phyloP scores from a whole-genome alignment of 805 yeast genomes.

The Sugiyamaella valdiviana region DNA sequence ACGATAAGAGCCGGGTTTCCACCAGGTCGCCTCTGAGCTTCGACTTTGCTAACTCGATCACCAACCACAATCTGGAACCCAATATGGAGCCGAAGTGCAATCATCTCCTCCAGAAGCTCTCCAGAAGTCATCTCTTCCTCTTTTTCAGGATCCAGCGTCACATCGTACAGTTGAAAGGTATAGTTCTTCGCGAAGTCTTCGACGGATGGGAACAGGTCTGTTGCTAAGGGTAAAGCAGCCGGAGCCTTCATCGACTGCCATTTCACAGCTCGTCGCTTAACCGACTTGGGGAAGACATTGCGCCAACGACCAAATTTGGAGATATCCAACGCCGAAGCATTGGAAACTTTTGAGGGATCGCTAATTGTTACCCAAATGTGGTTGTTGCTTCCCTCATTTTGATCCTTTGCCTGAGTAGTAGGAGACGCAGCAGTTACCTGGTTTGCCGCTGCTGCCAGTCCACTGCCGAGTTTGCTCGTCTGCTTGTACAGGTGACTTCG shows the following conservation, averaged over 20 bases:
- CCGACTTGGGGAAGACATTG: constrained; percentile 74
- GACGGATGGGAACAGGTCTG: constrained; percentile 67
- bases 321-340: constrained; percentile 47
- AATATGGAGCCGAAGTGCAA: constrained; percentile 67
- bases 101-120: constrained; percentile 77
- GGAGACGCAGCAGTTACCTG: neutral
- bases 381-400: constrained; percentile 10
- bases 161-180: constrained; percentile 77
- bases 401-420: neutral
- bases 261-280: constrained; percentile 62
- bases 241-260: constrained; percentile 95
- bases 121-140: constrained; percentile 47
- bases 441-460: neutral
- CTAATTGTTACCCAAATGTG: constrained; percentile 55
- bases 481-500: neutral
- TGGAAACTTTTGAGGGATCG: constrained; percentile 71
- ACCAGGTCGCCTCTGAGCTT: constrained; percentile 49
- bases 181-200: constrained; percentile 66
- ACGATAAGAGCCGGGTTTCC: constrained; percentile 51
- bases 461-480: neutral
- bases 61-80: constrained; percentile 92
- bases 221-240: constrained; percentile 80
- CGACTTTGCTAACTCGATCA: constrained; percentile 56
- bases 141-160: constrained; percentile 55
- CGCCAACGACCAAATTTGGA: constrained; percentile 83